Conservation (phyloP, 768 basidiomycete species). For the Rhodotorula toruloides region DNA sequence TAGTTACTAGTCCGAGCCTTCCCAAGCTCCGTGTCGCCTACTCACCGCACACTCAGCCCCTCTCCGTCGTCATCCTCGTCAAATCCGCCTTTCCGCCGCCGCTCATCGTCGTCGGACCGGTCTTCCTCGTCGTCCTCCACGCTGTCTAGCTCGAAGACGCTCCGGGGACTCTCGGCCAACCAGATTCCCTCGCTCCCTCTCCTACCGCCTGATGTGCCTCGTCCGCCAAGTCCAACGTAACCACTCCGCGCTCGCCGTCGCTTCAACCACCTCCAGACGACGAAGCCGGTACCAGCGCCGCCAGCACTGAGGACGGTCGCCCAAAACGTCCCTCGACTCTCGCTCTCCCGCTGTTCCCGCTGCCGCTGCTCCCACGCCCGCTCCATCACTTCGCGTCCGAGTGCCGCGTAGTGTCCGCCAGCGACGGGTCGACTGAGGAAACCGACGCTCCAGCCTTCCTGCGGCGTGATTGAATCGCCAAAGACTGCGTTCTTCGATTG, state of each 20-base stretch:
- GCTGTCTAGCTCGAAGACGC: not conserved
- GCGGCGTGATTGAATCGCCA: constrained; percentile 27
- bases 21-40: too few species aligned
- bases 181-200: too few species aligned
- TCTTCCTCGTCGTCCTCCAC: constrained; percentile 9
- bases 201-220: too few species aligned
- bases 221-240: too few species aligned
- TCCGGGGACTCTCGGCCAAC: not conserved
- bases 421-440: constrained; percentile 27
- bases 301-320: too few species aligned
- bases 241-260: not conserved
- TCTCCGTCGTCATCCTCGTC: too few species aligned
- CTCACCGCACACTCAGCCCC: too few species aligned
- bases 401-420: constrained; percentile 27
- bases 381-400: constrained; percentile 10
- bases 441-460: constrained; percentile 27
- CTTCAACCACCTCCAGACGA: not conserved
- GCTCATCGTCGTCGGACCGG: not conserved
- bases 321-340: not conserved
- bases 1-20: too few species aligned
- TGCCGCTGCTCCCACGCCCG: not conserved
- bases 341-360: not conserved
- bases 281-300: not conserved
- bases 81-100: too few species aligned
- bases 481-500: constrained; percentile 20